Base-by-base conservation (phyloP, 169 alveolate genomes). In the Plasmodium chabaudi region DNA sequence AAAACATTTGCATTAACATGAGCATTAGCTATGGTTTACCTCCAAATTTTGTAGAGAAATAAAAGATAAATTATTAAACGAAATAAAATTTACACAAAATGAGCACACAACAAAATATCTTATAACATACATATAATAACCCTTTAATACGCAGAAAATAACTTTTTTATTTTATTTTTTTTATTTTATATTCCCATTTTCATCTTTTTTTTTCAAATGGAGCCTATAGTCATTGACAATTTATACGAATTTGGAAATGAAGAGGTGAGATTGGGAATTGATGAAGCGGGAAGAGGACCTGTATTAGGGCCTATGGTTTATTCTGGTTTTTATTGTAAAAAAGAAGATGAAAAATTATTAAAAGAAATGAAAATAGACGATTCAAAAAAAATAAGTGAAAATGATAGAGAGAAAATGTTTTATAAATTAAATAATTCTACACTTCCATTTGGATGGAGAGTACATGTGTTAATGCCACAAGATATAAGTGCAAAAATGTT, bases 281-380 rank as follows among this genome's bases (percentile, higher is more conserved):
- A 98, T 92, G 99, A 98, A 79, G 99, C 99, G 10, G 99, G 99
- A 7, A 90, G 99, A 88, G 99, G 99, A 7, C 99, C 99, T 19
- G 99, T 98, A 12, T 87, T 98, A 63, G 99, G 99, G 7, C 99
- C 99, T 17, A 97, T 98, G 99, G 99, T 98, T 44, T 98, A 97
- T 94, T 99, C 98, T 9, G 96, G 99, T 74, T 96, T 98, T 59
- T 96, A 87, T 72, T 98, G 99, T 95, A 97, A 98, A 3, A 93
- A 87, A 9, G 95, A 87, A 42, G 90, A 73, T 63, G 95, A 94
- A 56, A 87, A 88, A 61, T 72, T 86, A 63, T 92, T 96, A 84
- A 95, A 57, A 63, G 93, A 93, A 70, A 89, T 95, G 69, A 93
- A 88, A 46, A 96, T 96, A 39, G 97, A 96, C 74, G 98, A 97